Evolutionary conservation across 2,329 filamentous ascomycete species (phyloP).

Genomic region (Fusarium neocosmosporiellum): DNA sequence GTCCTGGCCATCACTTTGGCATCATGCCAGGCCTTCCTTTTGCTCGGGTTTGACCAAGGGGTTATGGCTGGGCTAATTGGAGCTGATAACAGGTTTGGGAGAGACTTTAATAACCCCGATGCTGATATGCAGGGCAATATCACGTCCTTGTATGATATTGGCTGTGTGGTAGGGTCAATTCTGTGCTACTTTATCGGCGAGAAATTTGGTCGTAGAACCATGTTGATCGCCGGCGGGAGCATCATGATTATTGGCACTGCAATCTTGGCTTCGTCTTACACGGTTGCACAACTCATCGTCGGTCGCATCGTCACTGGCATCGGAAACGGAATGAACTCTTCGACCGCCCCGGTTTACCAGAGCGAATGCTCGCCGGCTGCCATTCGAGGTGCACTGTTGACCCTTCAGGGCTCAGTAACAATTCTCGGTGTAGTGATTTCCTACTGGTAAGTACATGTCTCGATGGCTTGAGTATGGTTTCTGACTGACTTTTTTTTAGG

Average conservation of each 20-base stretch:
- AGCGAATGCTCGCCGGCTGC: conserved; percentile 11
- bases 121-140: conserved; percentile 24
- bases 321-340: conserved; percentile 58
- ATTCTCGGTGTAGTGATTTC: background rate
- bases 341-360: conserved; percentile 31
- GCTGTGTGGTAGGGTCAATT: conserved; percentile 16
- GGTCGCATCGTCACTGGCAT: conserved; percentile 56
- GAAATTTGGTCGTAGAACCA: conserved; percentile 3
- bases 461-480: background rate
- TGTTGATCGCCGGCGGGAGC: conserved; percentile 32
- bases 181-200: conserved; percentile 18
- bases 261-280: conserved; percentile 51
- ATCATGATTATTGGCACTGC: conserved; percentile 53
- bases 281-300: conserved; percentile 53
- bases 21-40: conserved; percentile 11
- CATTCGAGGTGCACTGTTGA: background rate
- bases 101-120: conserved; percentile 20
- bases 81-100: conserved; percentile 15
- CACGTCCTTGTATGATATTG: conserved; percentile 17
- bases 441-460: background rate
- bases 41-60: conserved; percentile 12
- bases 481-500: background rate
- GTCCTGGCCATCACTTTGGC: conserved; percentile 10
- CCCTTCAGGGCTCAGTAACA: background rate
- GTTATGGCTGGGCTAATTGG: conserved; percentile 16